A percentile compares a stretch with the other conserved stretches of the same genome.
These are phyloP conservation scores for Drechslera avenae DNA, from an alignment of 2,329 filamentous ascomycete species.

Conservation along the genomic window DNA sequence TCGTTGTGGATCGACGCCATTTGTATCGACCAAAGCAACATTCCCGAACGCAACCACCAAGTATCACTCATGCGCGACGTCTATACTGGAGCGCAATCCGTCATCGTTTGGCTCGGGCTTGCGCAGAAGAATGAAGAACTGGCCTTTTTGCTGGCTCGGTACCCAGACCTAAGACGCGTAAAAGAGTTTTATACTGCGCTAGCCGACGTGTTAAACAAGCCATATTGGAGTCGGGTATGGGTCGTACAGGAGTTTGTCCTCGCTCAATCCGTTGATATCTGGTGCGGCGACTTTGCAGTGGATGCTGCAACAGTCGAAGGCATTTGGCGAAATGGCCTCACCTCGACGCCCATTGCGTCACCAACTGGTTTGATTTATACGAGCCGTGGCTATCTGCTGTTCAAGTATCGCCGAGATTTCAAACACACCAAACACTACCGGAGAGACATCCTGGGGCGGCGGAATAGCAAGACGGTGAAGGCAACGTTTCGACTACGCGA, in stretches of 20 bases:
- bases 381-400: conserved; percentile 15
- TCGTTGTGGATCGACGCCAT: conserved; percentile 23
- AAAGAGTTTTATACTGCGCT: conserved; percentile 13
- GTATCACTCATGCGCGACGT: conserved; percentile 19
- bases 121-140: conserved; percentile 10
- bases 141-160: conserved; percentile 17
- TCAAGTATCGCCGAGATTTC: conserved; percentile 18
- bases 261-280: conserved; percentile 16
- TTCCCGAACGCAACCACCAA: conserved; percentile 19
- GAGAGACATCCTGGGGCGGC: conserved; percentile 14
- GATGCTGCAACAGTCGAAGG: conserved; percentile 11
- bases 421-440: conserved; percentile 12
- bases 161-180: conserved; percentile 8
- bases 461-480: conserved; percentile 9
- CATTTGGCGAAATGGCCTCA: conserved; percentile 12
- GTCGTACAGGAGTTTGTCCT: conserved; percentile 22
- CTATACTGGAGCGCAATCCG: conserved; percentile 16
- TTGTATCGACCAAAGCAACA: conserved; percentile 18
- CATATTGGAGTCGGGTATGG: conserved; percentile 20
- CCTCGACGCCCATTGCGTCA: conserved; percentile 1
- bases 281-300: conserved; percentile 15
- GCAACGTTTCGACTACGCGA: conserved; percentile 19
- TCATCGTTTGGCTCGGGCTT: conserved; percentile 20
- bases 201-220: conserved; percentile 11
- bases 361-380: neutral